A percentile compares a stretch with the other conserved stretches of the same genome.
Conservation (phyloP, 2,329 filamentous ascomycete genomes). For the Zasmidium angulare region DNA sequence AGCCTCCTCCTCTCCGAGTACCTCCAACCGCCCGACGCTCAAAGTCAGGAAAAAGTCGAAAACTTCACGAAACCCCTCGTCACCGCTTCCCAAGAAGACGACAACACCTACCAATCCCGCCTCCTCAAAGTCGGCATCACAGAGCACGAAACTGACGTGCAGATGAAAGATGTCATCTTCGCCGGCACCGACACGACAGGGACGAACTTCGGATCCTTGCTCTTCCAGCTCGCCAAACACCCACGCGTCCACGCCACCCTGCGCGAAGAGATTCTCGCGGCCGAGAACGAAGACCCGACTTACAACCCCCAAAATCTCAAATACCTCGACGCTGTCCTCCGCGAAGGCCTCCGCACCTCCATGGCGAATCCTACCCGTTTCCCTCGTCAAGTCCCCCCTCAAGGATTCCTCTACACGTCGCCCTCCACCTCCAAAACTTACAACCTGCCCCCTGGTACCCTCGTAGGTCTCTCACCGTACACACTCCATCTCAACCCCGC, state of each 20-base stretch:
- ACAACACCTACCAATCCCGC: conserved; percentile 50
- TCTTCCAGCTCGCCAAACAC: conserved; percentile 46
- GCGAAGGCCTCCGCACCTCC: conserved; percentile 52
- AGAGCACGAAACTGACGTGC: conserved; percentile 47
- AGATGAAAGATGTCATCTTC: conserved; percentile 57
- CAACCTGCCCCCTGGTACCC: conserved; percentile 42
- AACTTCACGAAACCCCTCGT: conserved; percentile 45
- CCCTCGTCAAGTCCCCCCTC: conserved; percentile 48
- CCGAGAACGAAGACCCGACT: conserved; percentile 23
- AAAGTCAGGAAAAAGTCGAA: conserved; percentile 44
- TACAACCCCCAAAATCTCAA: conserved; percentile 39
- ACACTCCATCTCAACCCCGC: conserved; percentile 48
- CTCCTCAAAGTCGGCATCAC: conserved; percentile 47
- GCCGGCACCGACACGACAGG: conserved; percentile 56
- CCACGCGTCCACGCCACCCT: conserved; percentile 42
- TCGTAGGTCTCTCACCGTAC: conserved; percentile 47
- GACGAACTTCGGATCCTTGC: conserved; percentile 52
- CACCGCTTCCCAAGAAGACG: conserved; percentile 29
- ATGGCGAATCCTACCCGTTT: conserved; percentile 54
- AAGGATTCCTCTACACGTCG: conserved; percentile 37
- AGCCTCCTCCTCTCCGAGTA: conserved; percentile 41
- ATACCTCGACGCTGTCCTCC: conserved; percentile 51
- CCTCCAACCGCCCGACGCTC: conserved; percentile 35
- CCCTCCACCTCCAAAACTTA: conserved; percentile 16
- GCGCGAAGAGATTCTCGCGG: conserved; percentile 35